Conservation (phyloP, 2,329 filamentous ascomycete genomes). For the Sporothrix schenckii region DNA sequence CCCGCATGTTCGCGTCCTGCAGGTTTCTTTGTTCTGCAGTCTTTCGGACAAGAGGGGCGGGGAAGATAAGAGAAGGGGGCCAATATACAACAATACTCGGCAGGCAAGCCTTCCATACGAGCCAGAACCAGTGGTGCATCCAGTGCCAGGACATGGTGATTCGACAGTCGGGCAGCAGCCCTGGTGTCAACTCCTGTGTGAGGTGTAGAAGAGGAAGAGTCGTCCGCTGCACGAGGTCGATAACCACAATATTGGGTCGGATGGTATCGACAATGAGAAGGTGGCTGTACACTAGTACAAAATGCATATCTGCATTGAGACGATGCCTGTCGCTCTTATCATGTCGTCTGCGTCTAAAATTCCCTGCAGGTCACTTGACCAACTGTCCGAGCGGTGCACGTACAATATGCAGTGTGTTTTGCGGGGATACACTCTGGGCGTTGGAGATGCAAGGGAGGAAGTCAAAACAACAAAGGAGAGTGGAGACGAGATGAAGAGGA, state of each 20-base stretch:
- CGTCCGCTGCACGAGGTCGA: background rate
- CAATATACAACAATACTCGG: background rate
- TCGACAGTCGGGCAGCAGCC: background rate
- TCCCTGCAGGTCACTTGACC: constrained; percentile 18
- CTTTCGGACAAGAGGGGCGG: constrained; percentile 8
- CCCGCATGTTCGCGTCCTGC: background rate
- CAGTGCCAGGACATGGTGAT: background rate
- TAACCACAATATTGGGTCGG: background rate
- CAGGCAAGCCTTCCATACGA: background rate
- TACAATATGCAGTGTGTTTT: background rate
- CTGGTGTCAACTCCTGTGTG: background rate
- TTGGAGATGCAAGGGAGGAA: constrained; percentile 9
- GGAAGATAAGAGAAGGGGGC: constrained; percentile 10
- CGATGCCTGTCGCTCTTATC: background rate
- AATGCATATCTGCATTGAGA: background rate
- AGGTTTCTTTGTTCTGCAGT: background rate
- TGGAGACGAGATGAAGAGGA: too few species aligned
- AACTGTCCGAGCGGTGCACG: constrained; percentile 13
- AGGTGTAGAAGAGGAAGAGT: too few species aligned
- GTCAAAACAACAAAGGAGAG: background rate
- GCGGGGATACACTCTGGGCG: background rate
- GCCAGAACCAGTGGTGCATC: background rate
- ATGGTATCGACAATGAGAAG: too few species aligned
- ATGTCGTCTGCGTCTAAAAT: background rate
- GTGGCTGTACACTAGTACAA: constrained; percentile 14